These are phyloP conservation scores for Sclerotinia nivalis DNA, from an alignment of 2,329 filamentous ascomycete genomes.

Conservation along the genomic window DNA sequence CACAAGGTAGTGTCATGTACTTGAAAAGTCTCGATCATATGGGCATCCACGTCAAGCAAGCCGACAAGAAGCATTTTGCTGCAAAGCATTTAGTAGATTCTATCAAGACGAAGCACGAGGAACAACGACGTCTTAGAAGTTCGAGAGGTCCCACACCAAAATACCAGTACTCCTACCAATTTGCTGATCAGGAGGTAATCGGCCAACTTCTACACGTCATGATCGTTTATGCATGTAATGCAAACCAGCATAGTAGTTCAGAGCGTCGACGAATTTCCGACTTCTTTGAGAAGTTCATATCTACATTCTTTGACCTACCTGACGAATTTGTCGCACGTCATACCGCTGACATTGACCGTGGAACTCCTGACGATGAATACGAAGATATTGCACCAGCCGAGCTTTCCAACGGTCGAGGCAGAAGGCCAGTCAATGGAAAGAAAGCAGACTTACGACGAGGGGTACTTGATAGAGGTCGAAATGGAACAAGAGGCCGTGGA, in stretches of 20 bases:
- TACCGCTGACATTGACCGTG: constrained; percentile 67
- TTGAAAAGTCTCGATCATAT: constrained; percentile 97
- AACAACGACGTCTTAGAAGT: constrained; percentile 73
- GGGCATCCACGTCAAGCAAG: constrained; percentile 83
- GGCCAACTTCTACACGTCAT: constrained; percentile 62
- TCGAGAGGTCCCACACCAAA: constrained; percentile 62
- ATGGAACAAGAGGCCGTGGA: constrained; percentile 66
- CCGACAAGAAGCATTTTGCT: constrained; percentile 88
- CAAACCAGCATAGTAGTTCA: constrained; percentile 67
- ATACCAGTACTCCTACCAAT: constrained; percentile 74
- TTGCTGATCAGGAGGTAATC: constrained; percentile 70
- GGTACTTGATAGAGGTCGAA: constrained; percentile 76
- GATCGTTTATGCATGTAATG: constrained; percentile 65
- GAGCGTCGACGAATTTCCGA: constrained; percentile 74
- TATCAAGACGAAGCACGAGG: constrained; percentile 90
- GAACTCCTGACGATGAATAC: constrained; percentile 72
- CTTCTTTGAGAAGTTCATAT: constrained; percentile 76
- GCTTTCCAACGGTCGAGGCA: constrained; percentile 65
- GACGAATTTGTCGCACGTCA: constrained; percentile 67
- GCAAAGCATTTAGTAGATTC: constrained; percentile 87
- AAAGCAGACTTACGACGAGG: constrained; percentile 81
- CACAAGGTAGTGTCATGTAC: constrained; percentile 92
- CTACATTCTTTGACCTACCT: constrained; percentile 73
- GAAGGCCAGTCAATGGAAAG: constrained; percentile 64
- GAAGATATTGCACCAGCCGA: constrained; percentile 66